Conservation (phyloP, 768 basidiomycete species). For the Termitomyces sp. region DNA sequence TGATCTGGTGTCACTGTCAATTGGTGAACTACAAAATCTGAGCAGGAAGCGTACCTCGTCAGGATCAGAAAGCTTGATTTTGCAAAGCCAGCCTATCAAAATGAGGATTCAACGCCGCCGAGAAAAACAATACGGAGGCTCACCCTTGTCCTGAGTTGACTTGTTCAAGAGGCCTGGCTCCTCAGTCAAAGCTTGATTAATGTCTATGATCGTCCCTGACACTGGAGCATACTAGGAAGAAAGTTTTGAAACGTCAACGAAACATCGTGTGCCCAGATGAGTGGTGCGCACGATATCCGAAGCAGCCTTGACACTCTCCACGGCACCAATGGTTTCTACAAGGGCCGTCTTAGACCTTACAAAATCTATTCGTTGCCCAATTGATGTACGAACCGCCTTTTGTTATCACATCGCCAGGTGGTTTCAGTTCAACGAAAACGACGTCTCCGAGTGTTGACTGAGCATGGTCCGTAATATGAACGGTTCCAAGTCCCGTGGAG, state of each 20-base stretch:
- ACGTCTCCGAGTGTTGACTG: constrained; percentile 92
- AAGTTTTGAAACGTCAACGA: constrained; percentile 8
- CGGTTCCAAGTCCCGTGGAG: constrained; percentile 66
- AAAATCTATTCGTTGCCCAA: neutral
- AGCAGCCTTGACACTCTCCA: constrained; percentile 95
- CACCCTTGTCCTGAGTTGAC: constrained; percentile 80
- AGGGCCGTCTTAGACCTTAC: neutral
- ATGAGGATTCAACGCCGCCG: neutral
- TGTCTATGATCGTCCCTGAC: constrained; percentile 74
- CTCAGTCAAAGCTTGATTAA: constrained; percentile 67
- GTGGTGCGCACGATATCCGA: constrained; percentile 73
- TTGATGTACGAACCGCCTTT: constrained; percentile 65
- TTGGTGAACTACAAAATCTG: neutral
- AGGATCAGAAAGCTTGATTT: constrained; percentile 77
- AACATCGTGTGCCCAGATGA: neutral
- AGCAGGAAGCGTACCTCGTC: constrained; percentile 53
- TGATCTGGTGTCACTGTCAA: constrained; percentile 42
- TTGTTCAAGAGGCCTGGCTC: constrained; percentile 87
- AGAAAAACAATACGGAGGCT: constrained; percentile 12
- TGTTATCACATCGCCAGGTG: constrained; percentile 52
- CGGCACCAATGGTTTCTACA: constrained; percentile 81
- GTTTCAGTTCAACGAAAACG: constrained; percentile 92
- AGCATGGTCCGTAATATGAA: constrained; percentile 90
- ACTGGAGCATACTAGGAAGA: constrained; percentile 80
- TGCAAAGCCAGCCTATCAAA: constrained; percentile 88